Evolutionary conservation across 257 asterid genomes (phyloP).

Genomic region (Solanum paucissectum): DNA sequence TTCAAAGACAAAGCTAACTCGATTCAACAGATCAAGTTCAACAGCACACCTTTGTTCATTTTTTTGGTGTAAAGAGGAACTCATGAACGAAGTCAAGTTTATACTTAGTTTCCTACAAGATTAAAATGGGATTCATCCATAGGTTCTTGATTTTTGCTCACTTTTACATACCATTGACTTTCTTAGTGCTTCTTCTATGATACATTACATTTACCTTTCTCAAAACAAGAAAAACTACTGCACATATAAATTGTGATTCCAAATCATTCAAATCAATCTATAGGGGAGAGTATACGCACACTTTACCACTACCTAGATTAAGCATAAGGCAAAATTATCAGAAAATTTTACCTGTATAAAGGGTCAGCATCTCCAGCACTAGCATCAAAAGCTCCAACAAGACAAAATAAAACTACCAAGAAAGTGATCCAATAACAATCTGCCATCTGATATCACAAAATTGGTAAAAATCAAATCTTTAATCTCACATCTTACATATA

Average conservation of each 20-base stretch:
- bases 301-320: too few relatives aligned
- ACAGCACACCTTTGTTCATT: not conserved
- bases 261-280: not conserved
- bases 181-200: not conserved
- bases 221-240: not conserved
- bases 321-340: not conserved
- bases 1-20: not conserved
- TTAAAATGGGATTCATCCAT: not conserved
- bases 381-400: conserved; percentile 23
- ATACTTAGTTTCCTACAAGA: not conserved
- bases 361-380: conserved; percentile 40
- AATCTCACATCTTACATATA: not conserved
- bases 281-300: not conserved
- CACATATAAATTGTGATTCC: not conserved
- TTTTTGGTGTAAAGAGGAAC: not conserved
- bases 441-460: conserved; percentile 13
- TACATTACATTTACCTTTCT: not conserved
- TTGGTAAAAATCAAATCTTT: not conserved
- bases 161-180: not conserved
- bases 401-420: conserved; percentile 10
- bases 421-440: conserved; percentile 7
- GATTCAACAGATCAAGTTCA: not conserved
- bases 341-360: conserved; percentile 10
- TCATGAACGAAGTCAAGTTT: not conserved
- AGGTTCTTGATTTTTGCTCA: not conserved